phyloP scores from a whole-genome alignment of 1,139 yeast species.

The Hansenula lynferdii region DNA sequence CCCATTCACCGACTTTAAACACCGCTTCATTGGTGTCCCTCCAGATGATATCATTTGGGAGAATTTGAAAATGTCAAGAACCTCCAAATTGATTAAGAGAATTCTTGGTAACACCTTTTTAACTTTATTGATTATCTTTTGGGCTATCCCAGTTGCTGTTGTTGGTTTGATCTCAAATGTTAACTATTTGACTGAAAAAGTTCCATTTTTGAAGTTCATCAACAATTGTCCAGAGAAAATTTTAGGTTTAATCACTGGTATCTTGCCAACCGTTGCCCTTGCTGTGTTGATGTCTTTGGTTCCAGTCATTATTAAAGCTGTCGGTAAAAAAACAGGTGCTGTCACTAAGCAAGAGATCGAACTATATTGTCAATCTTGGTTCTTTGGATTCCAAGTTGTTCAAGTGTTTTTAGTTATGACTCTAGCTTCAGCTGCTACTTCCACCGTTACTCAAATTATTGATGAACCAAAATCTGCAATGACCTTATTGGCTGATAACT shows the following conservation, averaged over 20 bases:
- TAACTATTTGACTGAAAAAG: conserved; percentile 53
- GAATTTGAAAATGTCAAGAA: conserved; percentile 56
- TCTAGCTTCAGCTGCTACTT: conserved; percentile 73
- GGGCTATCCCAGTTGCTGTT: conserved; percentile 87
- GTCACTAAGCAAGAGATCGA: conserved; percentile 71
- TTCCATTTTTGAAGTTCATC: conserved; percentile 61
- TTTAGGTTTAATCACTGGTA: conserved; percentile 68
- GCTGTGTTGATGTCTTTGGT: conserved; percentile 68
- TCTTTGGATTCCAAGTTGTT: conserved; percentile 83
- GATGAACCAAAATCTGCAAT: conserved; percentile 50
- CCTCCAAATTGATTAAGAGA: conserved; percentile 47
- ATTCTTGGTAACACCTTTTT: conserved; percentile 50
- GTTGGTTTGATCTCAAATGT: conserved; percentile 77
- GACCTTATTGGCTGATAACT: conserved; percentile 49
- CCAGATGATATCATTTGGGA: conserved; percentile 66
- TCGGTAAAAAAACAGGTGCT: conserved; percentile 72
- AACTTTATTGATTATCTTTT: conserved; percentile 55
- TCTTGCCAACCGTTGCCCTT: conserved; percentile 65
- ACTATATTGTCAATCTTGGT: conserved; percentile 79
- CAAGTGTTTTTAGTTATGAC: conserved; percentile 83
- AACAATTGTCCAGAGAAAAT: conserved; percentile 53
- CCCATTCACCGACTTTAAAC: conserved; percentile 28
- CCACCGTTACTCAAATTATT: conserved; percentile 54
- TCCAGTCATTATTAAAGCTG: conserved; percentile 70
- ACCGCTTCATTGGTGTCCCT: conserved; percentile 51